Evolutionary conservation across 106 monocot species (phyloP).

Genomic region (Narthecium ossifragum): DNA sequence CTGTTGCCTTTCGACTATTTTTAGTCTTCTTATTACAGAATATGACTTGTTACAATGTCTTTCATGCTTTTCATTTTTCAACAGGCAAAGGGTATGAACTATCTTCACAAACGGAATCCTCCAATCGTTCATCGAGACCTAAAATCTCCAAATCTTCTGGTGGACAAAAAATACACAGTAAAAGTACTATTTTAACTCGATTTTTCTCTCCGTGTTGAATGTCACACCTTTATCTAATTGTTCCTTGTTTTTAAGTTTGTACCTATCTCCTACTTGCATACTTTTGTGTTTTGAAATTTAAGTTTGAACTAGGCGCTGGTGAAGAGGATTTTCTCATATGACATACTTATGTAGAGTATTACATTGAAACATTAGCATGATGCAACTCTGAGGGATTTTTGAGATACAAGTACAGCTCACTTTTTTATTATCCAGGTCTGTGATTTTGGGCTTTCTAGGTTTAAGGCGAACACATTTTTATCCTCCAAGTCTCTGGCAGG

Average conservation of each 20-base stretch:
- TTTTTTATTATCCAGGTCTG: constrained; percentile 57
- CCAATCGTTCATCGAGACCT: constrained; percentile 99
- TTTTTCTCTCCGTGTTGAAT: background rate
- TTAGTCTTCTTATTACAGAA: background rate
- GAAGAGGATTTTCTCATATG: background rate
- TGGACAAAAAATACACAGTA: constrained; percentile 94
- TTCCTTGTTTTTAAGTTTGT: too few species aligned
- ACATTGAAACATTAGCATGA: background rate
- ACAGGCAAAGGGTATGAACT: constrained; percentile 99
- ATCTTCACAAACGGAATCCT: constrained; percentile 89
- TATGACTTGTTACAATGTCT: background rate
- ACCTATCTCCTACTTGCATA: too few species aligned
- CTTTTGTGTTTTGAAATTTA: too few species aligned
- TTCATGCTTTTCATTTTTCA: background rate
- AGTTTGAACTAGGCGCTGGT: too few species aligned
- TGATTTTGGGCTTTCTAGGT: constrained; percentile 96
- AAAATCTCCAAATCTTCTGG: constrained; percentile 98
- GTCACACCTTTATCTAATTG: background rate
- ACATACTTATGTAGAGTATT: background rate
- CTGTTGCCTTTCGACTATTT: background rate
- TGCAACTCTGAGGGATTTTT: background rate
- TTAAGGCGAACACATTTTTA: constrained; percentile 89
- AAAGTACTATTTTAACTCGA: constrained; percentile 46
- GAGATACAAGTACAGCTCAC: background rate
- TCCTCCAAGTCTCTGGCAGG: constrained; percentile 97